Evolutionary conservation across 768 basidiomycete genomes (phyloP).

Genomic region (Russula emetica): DNA sequence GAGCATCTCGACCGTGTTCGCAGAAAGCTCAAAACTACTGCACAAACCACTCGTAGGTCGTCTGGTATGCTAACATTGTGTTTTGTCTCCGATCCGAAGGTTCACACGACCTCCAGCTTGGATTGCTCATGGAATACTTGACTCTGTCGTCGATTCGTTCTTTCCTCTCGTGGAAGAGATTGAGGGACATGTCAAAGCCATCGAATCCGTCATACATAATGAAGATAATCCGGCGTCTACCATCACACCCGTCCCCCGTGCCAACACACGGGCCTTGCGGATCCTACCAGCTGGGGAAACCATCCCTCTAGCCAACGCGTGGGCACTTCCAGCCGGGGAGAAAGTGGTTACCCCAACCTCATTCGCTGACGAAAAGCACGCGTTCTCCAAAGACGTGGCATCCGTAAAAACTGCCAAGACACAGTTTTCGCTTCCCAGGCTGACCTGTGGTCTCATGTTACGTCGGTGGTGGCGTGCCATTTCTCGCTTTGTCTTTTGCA

Average conservation of each 20-base stretch:
- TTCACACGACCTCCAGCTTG: constrained; percentile 52
- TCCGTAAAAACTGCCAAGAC: constrained; percentile 16
- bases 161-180: constrained; percentile 81
- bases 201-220: constrained; percentile 65
- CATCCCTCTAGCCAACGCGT: neutral
- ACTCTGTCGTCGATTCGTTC: constrained; percentile 92
- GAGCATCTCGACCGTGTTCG: constrained; percentile 78
- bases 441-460: constrained; percentile 34
- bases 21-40: constrained; percentile 60
- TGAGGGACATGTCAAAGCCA: constrained; percentile 42
- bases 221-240: constrained; percentile 24
- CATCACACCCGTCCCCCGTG: constrained; percentile 3
- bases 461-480: constrained; percentile 39
- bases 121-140: constrained; percentile 89
- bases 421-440: constrained; percentile 31
- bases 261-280: neutral
- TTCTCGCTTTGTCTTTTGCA: neutral
- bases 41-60: constrained; percentile 61
- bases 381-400: constrained; percentile 12
- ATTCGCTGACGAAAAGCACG: constrained; percentile 13
- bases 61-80: constrained; percentile 48
- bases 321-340: neutral
- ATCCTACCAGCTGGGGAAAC: neutral
- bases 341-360: neutral
- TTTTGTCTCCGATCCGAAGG: neutral